phyloP scores from a whole-genome alignment of 2,329 filamentous ascomycete species.

The Beauveria asiatica region DNA sequence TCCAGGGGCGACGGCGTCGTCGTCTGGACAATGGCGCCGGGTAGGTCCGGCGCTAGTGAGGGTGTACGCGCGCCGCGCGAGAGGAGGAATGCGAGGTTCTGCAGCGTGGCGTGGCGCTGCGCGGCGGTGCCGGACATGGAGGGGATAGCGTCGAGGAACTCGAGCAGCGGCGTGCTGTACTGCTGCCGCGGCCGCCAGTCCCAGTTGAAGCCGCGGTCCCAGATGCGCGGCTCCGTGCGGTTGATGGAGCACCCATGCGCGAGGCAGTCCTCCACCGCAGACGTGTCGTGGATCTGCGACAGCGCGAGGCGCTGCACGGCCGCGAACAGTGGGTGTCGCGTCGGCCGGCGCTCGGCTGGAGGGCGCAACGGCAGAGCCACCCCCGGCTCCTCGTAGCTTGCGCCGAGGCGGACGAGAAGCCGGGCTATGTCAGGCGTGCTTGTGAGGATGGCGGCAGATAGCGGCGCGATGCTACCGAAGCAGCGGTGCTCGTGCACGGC shows the following conservation, averaged over 20 bases:
- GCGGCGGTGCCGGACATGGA: background rate
- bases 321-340: background rate
- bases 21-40: background rate
- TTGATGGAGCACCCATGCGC: slow-evolving; percentile 1
- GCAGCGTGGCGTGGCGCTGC: background rate
- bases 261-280: background rate
- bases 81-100: background rate
- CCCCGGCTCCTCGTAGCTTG: background rate
- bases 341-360: background rate
- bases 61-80: background rate
- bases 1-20: slow-evolving; percentile 1
- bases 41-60: background rate
- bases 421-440: background rate
- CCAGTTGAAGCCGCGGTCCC: slow-evolving; percentile 5
- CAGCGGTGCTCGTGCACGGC: background rate
- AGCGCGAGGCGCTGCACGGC: background rate
- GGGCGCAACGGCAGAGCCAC: background rate
- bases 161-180: background rate
- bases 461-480: background rate
- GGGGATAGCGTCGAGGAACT: background rate
- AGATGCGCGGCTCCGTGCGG: background rate
- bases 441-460: background rate
- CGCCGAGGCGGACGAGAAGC: background rate
- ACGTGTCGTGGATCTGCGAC: background rate
- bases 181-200: slow-evolving; percentile 3